Percentiles rank a stretch among this genome's conserved stretches.
Evolutionary conservation across 306 rosid species (phyloP).

Genomic region (Acacia crassicarpa): DNA sequence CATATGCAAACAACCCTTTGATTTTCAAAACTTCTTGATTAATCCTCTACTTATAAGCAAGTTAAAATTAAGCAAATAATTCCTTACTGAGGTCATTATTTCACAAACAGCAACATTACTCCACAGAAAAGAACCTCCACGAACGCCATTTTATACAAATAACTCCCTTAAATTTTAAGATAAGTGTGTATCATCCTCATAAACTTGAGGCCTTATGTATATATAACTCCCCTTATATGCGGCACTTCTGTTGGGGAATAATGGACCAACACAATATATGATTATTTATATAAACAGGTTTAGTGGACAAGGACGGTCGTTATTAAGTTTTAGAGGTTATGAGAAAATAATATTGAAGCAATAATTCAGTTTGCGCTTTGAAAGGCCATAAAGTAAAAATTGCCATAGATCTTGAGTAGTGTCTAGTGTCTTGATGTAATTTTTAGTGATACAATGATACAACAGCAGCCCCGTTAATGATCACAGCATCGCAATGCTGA

Average conservation of each 20-base stretch:
- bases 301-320: background rate
- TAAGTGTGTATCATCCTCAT: background rate
- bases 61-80: background rate
- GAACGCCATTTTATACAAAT: background rate
- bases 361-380: slow-evolving; percentile 4
- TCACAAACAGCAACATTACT: background rate
- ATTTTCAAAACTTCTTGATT: background rate
- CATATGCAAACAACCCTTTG: background rate
- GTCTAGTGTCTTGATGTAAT: background rate
- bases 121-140: background rate
- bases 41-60: background rate
- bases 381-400: background rate
- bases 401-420: background rate
- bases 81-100: background rate
- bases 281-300: background rate
- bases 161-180: background rate
- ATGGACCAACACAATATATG: background rate
- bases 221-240: background rate
- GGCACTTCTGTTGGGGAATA: background rate
- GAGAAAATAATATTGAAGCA: background rate
- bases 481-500: slow-evolving; percentile 19
- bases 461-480: background rate
- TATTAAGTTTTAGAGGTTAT: background rate
- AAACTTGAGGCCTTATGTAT: background rate
- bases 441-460: background rate